These are phyloP conservation scores for Aaosphaeria pasadenensis DNA, from an alignment of 2,329 filamentous ascomycete species.

Conservation along the genomic window DNA sequence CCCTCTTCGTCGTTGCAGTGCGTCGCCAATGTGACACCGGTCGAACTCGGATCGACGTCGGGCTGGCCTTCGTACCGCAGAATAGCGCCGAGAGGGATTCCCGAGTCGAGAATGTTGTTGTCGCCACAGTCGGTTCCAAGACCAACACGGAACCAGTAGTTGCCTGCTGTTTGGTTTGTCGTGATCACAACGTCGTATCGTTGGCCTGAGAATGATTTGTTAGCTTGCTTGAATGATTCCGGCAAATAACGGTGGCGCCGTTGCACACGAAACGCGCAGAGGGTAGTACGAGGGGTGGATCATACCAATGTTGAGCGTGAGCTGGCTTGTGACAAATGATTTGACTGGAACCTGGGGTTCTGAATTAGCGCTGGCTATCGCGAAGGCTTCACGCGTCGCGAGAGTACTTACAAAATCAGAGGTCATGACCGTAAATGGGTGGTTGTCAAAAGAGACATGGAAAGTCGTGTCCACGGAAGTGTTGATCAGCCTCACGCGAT, in stretches of 20 bases:
- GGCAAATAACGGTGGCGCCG: no score
- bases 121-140: constrained; percentile 30
- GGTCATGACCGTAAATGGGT: constrained; percentile 42
- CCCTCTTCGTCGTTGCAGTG: constrained; percentile 39
- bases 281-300: background rate
- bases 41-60: constrained; percentile 31
- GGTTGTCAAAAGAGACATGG: constrained; percentile 36
- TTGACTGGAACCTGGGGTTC: constrained; percentile 36
- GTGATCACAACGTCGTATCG: constrained; percentile 48
- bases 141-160: constrained; percentile 47
- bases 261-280: no score
- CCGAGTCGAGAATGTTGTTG: constrained; percentile 24
- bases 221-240: background rate
- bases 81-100: constrained; percentile 35
- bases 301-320: constrained; percentile 32
- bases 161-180: constrained; percentile 42
- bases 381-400: constrained; percentile 5
- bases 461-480: constrained; percentile 35
- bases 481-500: constrained; percentile 61
- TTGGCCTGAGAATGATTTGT: constrained; percentile 29
- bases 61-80: constrained; percentile 37
- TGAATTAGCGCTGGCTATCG: constrained; percentile 4
- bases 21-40: constrained; percentile 28
- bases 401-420: constrained; percentile 35
- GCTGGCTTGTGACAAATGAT: constrained; percentile 32